Base-by-base conservation (phyloP, 2,329 filamentous ascomycete genomes). In the Atkinsonella texensis region DNA sequence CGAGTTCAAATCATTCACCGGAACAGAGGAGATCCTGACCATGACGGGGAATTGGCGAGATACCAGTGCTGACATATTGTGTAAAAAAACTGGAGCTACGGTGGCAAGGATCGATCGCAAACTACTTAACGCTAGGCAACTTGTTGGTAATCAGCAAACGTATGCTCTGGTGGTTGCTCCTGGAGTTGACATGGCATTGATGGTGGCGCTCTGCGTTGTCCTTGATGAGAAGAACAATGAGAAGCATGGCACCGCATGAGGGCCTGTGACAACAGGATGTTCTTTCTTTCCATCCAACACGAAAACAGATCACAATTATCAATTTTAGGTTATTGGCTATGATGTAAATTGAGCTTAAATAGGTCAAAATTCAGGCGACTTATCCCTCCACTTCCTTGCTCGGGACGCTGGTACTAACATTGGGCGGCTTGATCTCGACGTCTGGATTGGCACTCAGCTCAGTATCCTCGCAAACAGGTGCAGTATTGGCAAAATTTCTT, bases 31-130 rank as follows among this genome's bases (percentile, higher is more conserved):
- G 52, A 67, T 69, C 7, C 65, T 84, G 17, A 59, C 69, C 15
- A 78, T 87, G 70, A 77, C 76, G 56, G 83, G 83, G 35, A 74
- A 81, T 59, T 85, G 75, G 71, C 69, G 78, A 46, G 77, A 83
- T 59, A 73, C 70, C 1, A 64, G 58, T 2, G 82, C 80, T 4
- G 71, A 77, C 9, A 85, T 88, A 55, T 68, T 71, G 6, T 74
- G 81, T 55, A 67, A 75, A 48, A 65, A 67, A 13, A 73, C 65
- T 5, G 73, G 74, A 4, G 65, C 70, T 6, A 64, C 74, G 0
- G 77, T 84, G 1, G 84, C 79, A 0, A 66, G 69, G 43, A 82
- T 87, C 58, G 68, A 76, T 53, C 75, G 83, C 54, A 76, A 78
- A 59, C 63, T 81, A 38, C 69, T 82, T 52, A 83, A 75, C 56